A percentile compares a stretch with the other conserved stretches of the same genome.
These are phyloP conservation scores for Pythium pyrilobum DNA, from an alignment of 352 stramenopile genomes.

Conservation along the genomic window DNA sequence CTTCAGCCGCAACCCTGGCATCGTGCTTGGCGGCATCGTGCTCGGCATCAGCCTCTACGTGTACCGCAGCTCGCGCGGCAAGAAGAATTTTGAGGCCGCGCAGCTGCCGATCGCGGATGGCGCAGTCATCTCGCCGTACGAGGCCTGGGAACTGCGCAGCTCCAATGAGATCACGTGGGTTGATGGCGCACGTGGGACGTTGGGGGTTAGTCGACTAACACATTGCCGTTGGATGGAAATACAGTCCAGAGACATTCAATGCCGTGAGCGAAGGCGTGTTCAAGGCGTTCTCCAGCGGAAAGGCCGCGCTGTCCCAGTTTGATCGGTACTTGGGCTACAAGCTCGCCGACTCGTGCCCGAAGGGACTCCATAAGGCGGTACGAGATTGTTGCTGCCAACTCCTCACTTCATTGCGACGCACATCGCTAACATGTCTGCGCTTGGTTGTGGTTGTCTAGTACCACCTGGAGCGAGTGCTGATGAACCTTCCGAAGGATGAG, in stretches of 20 bases:
- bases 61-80: constrained; percentile 63
- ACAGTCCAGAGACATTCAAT: constrained; percentile 48
- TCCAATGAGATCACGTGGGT: constrained; percentile 79
- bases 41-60: constrained; percentile 66
- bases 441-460: constrained; percentile 25
- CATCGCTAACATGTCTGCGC: neutral
- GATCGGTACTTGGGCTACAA: constrained; percentile 76
- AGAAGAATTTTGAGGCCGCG: constrained; percentile 75
- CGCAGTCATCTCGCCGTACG: constrained; percentile 78
- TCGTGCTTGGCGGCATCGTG: constrained; percentile 66
- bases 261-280: constrained; percentile 38
- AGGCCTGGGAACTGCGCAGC: constrained; percentile 80
- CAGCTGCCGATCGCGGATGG: constrained; percentile 68
- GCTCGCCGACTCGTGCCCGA: constrained; percentile 44
- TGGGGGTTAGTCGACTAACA: no score
- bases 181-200: no score
- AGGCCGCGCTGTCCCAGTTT: constrained; percentile 68
- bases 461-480: constrained; percentile 69
- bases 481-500: constrained; percentile 53
- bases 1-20: constrained; percentile 82
- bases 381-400: constrained; percentile 1
- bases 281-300: constrained; percentile 55
- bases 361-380: constrained; percentile 56
- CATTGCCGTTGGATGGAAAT: neutral
- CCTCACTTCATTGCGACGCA: no score